phyloP scores from a whole-genome alignment of 2,329 filamentous ascomycete genomes.

The Ophiostoma tasmaniense region DNA sequence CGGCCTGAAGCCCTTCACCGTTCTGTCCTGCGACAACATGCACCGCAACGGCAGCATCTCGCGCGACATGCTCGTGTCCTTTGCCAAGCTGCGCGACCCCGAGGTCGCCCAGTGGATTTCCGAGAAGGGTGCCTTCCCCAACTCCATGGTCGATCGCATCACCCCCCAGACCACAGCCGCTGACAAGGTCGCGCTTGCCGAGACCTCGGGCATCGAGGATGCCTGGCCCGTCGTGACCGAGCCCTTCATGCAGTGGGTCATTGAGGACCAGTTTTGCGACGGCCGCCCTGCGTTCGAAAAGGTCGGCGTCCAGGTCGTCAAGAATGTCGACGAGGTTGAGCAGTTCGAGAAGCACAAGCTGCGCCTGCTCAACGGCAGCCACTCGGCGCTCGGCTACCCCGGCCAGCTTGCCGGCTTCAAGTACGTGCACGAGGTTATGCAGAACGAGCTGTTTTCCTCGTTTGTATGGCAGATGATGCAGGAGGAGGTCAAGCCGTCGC shows the following conservation, averaged over 20 bases:
- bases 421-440: conserved; percentile 47
- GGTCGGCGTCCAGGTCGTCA: conserved; percentile 44
- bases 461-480: conserved; percentile 49
- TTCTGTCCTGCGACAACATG: conserved; percentile 50
- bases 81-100: conserved; percentile 39
- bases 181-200: conserved; percentile 38
- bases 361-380: conserved; percentile 44
- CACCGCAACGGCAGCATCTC: conserved; percentile 48
- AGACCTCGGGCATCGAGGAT: conserved; percentile 40
- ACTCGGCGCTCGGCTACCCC: conserved; percentile 44
- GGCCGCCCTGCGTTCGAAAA: conserved; percentile 45
- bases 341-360: conserved; percentile 50
- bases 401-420: conserved; percentile 44
- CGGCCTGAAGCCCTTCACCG: conserved; percentile 45
- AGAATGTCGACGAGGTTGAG: conserved; percentile 43
- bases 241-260: conserved; percentile 49
- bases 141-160: conserved; percentile 49
- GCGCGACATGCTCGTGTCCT: conserved; percentile 42
- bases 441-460: conserved; percentile 37
- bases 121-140: conserved; percentile 42
- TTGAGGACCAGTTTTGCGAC: conserved; percentile 44
- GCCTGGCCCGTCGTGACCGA: conserved; percentile 47
- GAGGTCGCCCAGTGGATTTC: conserved; percentile 42
- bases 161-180: conserved; percentile 40
- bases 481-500: conserved; percentile 43